phyloP scores from a whole-genome alignment of 1,284 basidiomycete genomes.

The Wallemia mellicola region DNA sequence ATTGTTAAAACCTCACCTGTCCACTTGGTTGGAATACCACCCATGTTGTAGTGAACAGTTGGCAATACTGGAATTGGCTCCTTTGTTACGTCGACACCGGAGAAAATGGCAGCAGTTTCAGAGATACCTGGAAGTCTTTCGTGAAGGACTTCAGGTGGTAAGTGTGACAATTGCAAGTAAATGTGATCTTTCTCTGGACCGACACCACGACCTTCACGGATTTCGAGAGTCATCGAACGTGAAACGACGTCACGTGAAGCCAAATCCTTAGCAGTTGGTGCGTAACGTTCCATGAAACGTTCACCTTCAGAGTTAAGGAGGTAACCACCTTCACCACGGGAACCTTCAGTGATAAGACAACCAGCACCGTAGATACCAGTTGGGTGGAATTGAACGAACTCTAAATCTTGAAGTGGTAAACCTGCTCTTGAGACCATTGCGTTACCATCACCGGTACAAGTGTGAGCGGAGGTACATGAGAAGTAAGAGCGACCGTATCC shows the following conservation, averaged over 20 bases:
- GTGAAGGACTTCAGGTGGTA: slow-evolving; percentile 82
- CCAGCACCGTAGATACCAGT: slow-evolving; percentile 99
- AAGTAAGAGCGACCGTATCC: slow-evolving; percentile 98
- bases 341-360: slow-evolving; percentile 94
- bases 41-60: slow-evolving; percentile 93
- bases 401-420: slow-evolving; percentile 81
- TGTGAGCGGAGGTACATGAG: slow-evolving; percentile 94
- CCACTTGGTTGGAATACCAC: slow-evolving; percentile 96
- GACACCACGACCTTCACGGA: slow-evolving; percentile 95
- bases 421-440: slow-evolving; percentile 96
- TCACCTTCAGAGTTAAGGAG: slow-evolving; percentile 96
- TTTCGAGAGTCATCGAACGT: slow-evolving; percentile 95
- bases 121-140: slow-evolving; percentile 98
- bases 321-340: slow-evolving; percentile 97
- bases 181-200: slow-evolving; percentile 97
- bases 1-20: slow-evolving; percentile 83
- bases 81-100: slow-evolving; percentile 98
- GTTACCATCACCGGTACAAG: slow-evolving; percentile 95
- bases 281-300: slow-evolving; percentile 99
- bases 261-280: slow-evolving; percentile 95
- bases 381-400: slow-evolving; percentile 99
- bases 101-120: slow-evolving; percentile 95
- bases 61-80: slow-evolving; percentile 93
- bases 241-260: slow-evolving; percentile 98
- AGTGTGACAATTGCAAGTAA: slow-evolving; percentile 86